Base-by-base conservation (phyloP, 2,329 filamentous ascomycete species). In the Talaromyces pinophilus region DNA sequence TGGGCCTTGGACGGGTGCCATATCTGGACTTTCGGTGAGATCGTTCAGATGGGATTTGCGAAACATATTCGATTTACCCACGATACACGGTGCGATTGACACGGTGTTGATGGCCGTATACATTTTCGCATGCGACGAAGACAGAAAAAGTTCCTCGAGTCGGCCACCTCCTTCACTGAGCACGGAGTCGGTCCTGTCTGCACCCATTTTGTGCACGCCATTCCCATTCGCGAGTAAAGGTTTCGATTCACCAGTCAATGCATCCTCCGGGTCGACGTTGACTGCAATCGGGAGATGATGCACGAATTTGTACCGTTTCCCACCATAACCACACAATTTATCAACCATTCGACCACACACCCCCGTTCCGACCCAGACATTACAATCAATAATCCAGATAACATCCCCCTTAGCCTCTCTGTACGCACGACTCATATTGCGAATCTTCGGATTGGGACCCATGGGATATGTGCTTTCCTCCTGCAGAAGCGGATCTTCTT, bases 51-150 rank as follows among this genome's bases (percentile, higher is more conserved):
- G 94, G 0, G 92, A 92, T 68, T 91, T 92, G 67, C 95, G 91
- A 80, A 98, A 99, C 93, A 99, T 98, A 81, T 96, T 98, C 73
- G 92, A 96, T 81, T 99, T 99, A 61, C 95, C 95, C 25, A 98
- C 90, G 66, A 96, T 90, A 78, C 95, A 99, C 8, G 96, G 95
- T 0, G 95, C 95, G 62, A 98, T 81, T 3, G 91, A 86, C 17
- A 97, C 92, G 0, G 92, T 92, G 79, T 98, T 98, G 84, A 99
- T 99, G 68, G 94, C 95, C 8, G 90, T 90, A 81, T 99, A 99
- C 83, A 99, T 98, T 76, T 99, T 99, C 72, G 93, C 92, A 77
- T 99, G 95, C 0, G 92, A 88, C 0, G 93, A 95, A 0, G 92
- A 90, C 85, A 99, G 91, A 81, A 98, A 99, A 78, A 94, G 88